Conservation (phyloP, 208 protist genomes). For the Trichomonas tenax region DNA sequence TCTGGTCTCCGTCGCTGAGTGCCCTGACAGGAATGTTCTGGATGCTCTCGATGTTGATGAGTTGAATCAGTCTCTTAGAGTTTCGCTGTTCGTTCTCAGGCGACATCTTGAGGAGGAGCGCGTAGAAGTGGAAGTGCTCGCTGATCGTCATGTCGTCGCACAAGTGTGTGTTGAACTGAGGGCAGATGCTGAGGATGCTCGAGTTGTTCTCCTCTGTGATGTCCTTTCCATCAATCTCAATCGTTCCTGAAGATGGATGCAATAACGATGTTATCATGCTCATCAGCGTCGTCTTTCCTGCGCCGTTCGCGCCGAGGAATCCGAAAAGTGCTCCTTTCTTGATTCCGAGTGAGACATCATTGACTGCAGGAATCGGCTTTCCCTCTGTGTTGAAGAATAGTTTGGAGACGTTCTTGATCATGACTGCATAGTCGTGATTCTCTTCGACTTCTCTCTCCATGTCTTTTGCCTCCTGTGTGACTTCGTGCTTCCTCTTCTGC, state of each 20-base stretch:
- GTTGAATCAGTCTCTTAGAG: not conserved
- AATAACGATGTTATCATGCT: constrained; percentile 19
- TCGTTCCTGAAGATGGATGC: constrained; percentile 16
- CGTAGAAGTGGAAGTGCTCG: not conserved
- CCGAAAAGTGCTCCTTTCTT: not conserved
- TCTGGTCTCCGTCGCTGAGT: not conserved
- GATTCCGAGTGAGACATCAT: not conserved
- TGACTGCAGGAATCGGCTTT: not conserved
- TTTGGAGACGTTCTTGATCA: not conserved
- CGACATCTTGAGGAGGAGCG: not conserved
- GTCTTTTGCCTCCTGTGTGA: not conserved
- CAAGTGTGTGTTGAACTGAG: not conserved
- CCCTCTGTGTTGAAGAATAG: constrained; percentile 12
- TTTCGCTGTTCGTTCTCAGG: not conserved
- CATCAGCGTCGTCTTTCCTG: constrained; percentile 30
- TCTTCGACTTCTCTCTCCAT: not conserved
- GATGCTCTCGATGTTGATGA: not conserved
- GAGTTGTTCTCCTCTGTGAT: not conserved
- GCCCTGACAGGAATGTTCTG: not conserved
- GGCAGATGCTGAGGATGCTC: not conserved
- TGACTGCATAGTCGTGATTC: not conserved
- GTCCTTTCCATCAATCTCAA: not conserved
- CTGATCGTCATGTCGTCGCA: not conserved
- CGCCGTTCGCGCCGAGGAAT: constrained; percentile 26
- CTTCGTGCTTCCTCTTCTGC: not conserved